A percentile compares a stretch with the other conserved stretches of the same genome.
Conservation (phyloP, 371 early-diverging fungal genomes). For the Funneliformis caledonium region DNA sequence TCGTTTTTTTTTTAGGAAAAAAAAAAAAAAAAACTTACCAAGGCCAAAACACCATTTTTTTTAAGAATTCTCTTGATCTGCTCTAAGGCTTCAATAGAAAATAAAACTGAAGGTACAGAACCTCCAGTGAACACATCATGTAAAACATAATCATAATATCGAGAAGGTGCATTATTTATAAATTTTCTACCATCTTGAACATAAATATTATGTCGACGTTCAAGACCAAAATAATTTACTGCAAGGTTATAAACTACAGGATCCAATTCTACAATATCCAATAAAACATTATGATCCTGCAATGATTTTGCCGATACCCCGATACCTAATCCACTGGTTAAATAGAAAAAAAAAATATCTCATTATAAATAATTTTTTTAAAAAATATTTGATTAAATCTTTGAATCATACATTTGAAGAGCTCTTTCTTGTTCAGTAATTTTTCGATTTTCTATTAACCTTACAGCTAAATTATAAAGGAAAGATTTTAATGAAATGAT, state of each 20-base stretch:
- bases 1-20: too few relatives aligned
- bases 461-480: constrained; percentile 48
- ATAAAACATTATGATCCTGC: constrained; percentile 54
- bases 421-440: constrained; percentile 39
- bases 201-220: constrained; percentile 54
- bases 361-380: neutral
- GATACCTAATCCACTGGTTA: constrained; percentile 72
- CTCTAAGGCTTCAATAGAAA: constrained; percentile 68
- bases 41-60: constrained; percentile 74
- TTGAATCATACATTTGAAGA: constrained; percentile 30
- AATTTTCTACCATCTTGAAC: constrained; percentile 75
- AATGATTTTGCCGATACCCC: constrained; percentile 78
- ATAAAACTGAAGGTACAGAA: constrained; percentile 66
- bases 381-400: neutral
- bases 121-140: constrained; percentile 92
- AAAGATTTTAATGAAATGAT: neutral
- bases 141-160: constrained; percentile 76
- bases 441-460: constrained; percentile 49
- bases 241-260: constrained; percentile 70
- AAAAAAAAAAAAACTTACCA: constrained; percentile 51
- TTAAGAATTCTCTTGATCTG: constrained; percentile 66
- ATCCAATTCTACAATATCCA: constrained; percentile 83
- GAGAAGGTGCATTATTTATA: constrained; percentile 53
- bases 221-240: constrained; percentile 65
- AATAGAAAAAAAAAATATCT: neutral